Evolutionary conservation across 2,329 filamentous ascomycete genomes (phyloP).

Genomic region (Alternaria ethzedia): DNA sequence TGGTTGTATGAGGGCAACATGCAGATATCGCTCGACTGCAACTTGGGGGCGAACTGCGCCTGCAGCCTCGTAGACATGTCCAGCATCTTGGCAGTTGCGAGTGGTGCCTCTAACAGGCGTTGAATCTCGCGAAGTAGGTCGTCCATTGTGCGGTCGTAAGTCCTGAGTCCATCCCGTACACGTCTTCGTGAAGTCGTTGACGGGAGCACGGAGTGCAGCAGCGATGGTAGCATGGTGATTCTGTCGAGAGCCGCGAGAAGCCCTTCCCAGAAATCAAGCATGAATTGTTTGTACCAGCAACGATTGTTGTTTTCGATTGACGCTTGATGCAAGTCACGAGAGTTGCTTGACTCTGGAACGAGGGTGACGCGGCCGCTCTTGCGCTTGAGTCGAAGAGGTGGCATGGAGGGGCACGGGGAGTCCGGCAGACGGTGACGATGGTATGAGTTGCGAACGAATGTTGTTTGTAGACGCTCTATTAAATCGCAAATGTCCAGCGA

Average conservation of each 20-base stretch:
- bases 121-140: conserved; percentile 54
- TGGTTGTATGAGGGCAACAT: conserved; percentile 72
- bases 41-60: conserved; percentile 61
- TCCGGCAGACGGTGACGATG: conserved; percentile 32
- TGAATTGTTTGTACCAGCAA: conserved; percentile 44
- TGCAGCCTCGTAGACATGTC: conserved; percentile 54
- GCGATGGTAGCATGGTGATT: conserved; percentile 50
- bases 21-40: conserved; percentile 63
- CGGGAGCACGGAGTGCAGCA: conserved; percentile 48
- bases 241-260: conserved; percentile 47
- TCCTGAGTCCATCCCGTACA: conserved; percentile 47
- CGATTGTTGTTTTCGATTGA: conserved; percentile 22
- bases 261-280: conserved; percentile 50
- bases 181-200: conserved; percentile 43
- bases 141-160: conserved; percentile 56
- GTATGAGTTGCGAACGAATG: conserved; percentile 30
- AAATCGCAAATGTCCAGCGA: conserved; percentile 20
- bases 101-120: conserved; percentile 52
- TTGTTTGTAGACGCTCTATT: conserved; percentile 37
- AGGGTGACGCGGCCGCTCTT: conserved; percentile 45
- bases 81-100: conserved; percentile 50
- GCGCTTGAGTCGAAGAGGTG: conserved; percentile 41
- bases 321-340: conserved; percentile 24
- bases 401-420: conserved; percentile 36
- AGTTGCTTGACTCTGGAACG: conserved; percentile 29